Conservation (phyloP, 2,329 filamentous ascomycete species). For the Curvularia sp. region DNA sequence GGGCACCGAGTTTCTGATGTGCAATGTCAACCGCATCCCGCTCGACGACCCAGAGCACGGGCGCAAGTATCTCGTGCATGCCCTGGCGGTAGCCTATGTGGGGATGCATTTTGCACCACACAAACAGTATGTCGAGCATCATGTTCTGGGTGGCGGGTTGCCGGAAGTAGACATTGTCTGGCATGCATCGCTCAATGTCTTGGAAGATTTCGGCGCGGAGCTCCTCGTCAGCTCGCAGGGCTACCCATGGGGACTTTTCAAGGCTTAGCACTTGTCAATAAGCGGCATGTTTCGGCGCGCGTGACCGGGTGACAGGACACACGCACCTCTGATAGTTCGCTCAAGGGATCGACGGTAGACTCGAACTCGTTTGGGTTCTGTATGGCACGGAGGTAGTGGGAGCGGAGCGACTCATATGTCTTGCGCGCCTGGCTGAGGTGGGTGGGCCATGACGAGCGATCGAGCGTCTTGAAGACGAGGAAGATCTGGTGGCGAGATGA, state of each 20-base stretch:
- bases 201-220: constrained; percentile 89
- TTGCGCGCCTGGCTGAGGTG: constrained; percentile 72
- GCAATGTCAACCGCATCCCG: constrained; percentile 73
- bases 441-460: constrained; percentile 71
- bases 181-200: constrained; percentile 89
- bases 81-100: constrained; percentile 93
- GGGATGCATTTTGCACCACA: constrained; percentile 92
- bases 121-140: constrained; percentile 87
- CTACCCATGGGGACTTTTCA: constrained; percentile 86
- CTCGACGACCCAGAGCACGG: constrained; percentile 83
- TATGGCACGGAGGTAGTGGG: constrained; percentile 81
- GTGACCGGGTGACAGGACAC: constrained; percentile 21
- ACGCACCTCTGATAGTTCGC: constrained; percentile 75
- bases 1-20: constrained; percentile 32
- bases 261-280: constrained; percentile 58
- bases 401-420: constrained; percentile 74
- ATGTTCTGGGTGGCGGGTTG: constrained; percentile 77
- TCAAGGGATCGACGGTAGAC: constrained; percentile 79
- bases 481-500: constrained; percentile 66
- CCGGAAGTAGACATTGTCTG: constrained; percentile 90
- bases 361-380: constrained; percentile 82
- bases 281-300: constrained; percentile 30
- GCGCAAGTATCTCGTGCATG: constrained; percentile 95
- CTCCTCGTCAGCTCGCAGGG: constrained; percentile 81
- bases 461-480: constrained; percentile 74